Percentiles rank a stretch among this genome's conserved stretches.
phyloP scores from a whole-genome alignment of 441 rosid genomes.

The Croton setiger region DNA sequence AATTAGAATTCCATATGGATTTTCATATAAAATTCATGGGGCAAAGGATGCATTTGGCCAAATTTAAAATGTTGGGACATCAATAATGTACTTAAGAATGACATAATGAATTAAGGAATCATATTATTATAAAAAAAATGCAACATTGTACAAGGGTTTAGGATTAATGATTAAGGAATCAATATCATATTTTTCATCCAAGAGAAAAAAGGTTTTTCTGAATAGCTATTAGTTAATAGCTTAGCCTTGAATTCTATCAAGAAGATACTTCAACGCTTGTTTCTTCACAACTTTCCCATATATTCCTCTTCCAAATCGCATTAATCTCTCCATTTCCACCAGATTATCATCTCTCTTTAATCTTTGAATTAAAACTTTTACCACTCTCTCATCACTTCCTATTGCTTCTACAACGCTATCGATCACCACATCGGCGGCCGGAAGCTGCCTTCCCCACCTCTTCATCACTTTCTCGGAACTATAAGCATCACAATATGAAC shows the following conservation, averaged over 20 bases:
- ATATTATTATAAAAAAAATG: no score
- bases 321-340: constrained; percentile 47
- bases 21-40: no score
- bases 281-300: constrained; percentile 72
- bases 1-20: no score
- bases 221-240: constrained; percentile 25
- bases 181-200: not conserved
- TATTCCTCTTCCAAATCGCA: constrained; percentile 58
- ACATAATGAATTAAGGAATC: no score
- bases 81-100: no score
- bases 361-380: constrained; percentile 42
- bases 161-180: not conserved
- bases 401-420: constrained; percentile 58
- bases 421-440: constrained; percentile 45
- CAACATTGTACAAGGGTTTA: not conserved
- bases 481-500: constrained; percentile 48
- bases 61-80: no score
- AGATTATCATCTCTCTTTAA: constrained; percentile 37
- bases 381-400: constrained; percentile 73
- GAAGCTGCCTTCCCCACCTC: constrained; percentile 72
- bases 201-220: not conserved
- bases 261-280: constrained; percentile 59
- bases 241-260: constrained; percentile 22
- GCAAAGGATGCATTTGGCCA: no score
- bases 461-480: constrained; percentile 49